phyloP scores from a whole-genome alignment of 2,329 filamentous ascomycete genomes.

The Fusarium sp. region DNA sequence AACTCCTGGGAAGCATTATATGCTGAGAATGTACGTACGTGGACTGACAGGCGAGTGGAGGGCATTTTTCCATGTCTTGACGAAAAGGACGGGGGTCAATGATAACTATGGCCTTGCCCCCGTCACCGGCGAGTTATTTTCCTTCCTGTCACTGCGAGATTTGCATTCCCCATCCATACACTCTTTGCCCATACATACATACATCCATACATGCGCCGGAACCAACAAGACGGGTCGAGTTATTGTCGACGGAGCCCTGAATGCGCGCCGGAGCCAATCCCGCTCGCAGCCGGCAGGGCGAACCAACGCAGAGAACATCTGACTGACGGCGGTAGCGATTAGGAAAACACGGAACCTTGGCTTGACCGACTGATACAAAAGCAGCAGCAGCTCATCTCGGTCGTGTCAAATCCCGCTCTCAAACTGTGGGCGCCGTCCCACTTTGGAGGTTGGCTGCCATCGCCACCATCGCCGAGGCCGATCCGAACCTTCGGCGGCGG shows the following conservation, averaged over 20 bases:
- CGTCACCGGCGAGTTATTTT: conserved; percentile 14
- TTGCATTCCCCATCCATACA: not conserved
- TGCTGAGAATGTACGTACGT: conserved; percentile 42
- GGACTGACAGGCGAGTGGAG: conserved; percentile 28
- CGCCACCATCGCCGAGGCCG: conserved; percentile 11
- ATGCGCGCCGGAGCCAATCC: conserved; percentile 7
- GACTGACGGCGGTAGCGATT: conserved; percentile 33
- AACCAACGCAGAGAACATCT: conserved; percentile 17
- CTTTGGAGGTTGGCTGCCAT: conserved; percentile 12
- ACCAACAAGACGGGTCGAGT: not conserved
- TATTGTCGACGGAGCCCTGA: not conserved
- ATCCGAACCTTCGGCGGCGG: conserved; percentile 26
- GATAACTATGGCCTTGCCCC: conserved; percentile 24
- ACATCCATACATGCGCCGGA: conserved; percentile 1
- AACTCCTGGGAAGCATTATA: conserved; percentile 37
- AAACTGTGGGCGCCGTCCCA: conserved; percentile 19
- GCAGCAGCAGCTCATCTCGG: not conserved
- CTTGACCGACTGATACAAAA: conserved; percentile 23
- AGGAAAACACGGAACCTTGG: conserved; percentile 21
- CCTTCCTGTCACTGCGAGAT: conserved; percentile 6
- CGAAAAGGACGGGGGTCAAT: conserved; percentile 23
- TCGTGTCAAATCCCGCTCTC: not conserved
- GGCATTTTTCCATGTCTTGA: conserved; percentile 17
- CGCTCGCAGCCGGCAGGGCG: conserved; percentile 2
- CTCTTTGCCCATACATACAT: not conserved